These are phyloP conservation scores for Mortierella sp. DNA, from an alignment of 371 early-diverging fungal genomes.

Conservation along the genomic window DNA sequence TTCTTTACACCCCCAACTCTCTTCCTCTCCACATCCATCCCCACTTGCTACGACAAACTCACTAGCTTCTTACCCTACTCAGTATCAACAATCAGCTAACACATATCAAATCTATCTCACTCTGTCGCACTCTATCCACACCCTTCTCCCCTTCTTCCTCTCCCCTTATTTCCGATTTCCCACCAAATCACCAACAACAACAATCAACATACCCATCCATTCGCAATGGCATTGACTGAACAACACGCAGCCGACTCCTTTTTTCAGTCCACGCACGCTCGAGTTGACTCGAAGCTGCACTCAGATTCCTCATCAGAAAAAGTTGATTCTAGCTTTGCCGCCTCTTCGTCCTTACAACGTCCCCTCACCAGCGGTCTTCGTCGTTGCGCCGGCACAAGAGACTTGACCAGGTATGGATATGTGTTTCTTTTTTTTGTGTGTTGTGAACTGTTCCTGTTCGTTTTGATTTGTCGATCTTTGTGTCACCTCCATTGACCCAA, in stretches of 20 bases:
- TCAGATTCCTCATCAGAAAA: conserved; percentile 48
- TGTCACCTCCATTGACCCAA: not conserved
- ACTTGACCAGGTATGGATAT: conserved; percentile 47
- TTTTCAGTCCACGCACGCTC: conserved; percentile 48
- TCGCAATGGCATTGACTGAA: conserved; percentile 47
- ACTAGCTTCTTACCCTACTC: not conserved
- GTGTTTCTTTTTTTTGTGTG: not conserved
- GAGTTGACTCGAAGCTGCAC: conserved; percentile 53
- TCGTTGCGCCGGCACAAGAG: conserved; percentile 54
- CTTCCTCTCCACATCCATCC: not conserved
- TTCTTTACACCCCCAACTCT: conserved; percentile 1
- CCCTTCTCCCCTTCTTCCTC: not conserved
- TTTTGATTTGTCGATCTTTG: not conserved
- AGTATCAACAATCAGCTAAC: not conserved
- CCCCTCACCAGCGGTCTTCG: conserved; percentile 40
- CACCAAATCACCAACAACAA: not conserved
- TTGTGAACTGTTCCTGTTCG: not conserved
- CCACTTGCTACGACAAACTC: not conserved
- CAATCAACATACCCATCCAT: not conserved
- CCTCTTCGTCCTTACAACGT: conserved; percentile 13
- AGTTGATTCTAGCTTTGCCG: conserved; percentile 17
- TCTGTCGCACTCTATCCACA: not conserved
- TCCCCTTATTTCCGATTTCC: conserved; percentile 11
- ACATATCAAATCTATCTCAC: not conserved
- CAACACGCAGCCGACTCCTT: conserved; percentile 31